Percentiles rank a stretch among this genome's conserved stretches.
These are phyloP conservation scores for Meyerozyma carpophila DNA, from an alignment of 1,139 yeast genomes.

Conservation along the genomic window DNA sequence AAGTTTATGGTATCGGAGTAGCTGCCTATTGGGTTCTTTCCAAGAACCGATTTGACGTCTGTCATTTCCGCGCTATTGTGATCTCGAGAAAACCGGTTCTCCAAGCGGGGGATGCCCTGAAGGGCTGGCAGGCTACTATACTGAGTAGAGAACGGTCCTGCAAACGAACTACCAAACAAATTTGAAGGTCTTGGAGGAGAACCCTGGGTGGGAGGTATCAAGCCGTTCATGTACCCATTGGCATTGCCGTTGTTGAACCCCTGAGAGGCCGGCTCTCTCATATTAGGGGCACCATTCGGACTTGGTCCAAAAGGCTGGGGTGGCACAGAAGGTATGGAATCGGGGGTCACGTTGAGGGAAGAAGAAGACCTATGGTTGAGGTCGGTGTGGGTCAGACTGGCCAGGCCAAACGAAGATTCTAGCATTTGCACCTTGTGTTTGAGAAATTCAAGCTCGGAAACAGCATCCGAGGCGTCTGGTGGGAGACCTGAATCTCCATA, in stretches of 20 bases:
- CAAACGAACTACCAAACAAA: background rate
- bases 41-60: background rate
- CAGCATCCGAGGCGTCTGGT: background rate
- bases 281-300: background rate
- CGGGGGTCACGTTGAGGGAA: background rate
- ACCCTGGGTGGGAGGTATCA: background rate
- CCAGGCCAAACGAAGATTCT: slow-evolving; percentile 3
- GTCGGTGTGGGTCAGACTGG: background rate
- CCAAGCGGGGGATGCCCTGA: no score
- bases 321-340: background rate
- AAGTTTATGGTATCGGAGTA: slow-evolving; percentile 27
- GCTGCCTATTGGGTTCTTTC: slow-evolving; percentile 12
- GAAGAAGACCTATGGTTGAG: background rate
- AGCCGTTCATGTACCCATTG: background rate
- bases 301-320: background rate
- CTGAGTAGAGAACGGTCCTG: background rate
- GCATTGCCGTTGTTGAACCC: background rate
- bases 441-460: slow-evolving; percentile 9
- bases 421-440: slow-evolving; percentile 8
- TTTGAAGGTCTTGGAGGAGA: background rate
- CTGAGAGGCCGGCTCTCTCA: background rate
- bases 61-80: background rate
- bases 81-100: no score
- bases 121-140: no score
- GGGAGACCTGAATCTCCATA: slow-evolving; percentile 8